Conservation (phyloP, 2,329 filamentous ascomycete genomes). For the Sclerotinia spermophila region DNA sequence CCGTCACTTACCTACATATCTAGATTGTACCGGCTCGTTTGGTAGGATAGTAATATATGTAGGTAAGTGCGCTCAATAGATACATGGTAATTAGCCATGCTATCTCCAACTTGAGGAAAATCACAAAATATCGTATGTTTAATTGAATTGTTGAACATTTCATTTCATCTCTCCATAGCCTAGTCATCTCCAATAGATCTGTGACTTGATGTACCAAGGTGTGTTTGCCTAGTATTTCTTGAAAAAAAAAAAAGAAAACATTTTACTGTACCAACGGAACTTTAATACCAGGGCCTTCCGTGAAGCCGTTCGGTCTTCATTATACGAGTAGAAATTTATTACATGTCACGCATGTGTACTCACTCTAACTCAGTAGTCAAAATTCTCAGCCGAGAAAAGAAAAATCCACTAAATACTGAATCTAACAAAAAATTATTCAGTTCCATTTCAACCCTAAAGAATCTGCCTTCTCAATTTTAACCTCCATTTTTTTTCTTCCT, state of each 20-base stretch:
- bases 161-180: too few relatives aligned
- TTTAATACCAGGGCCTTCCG: neutral
- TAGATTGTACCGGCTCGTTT: too few relatives aligned
- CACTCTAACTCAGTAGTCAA: neutral
- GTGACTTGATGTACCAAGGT: too few relatives aligned
- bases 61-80: too few relatives aligned
- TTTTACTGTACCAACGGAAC: constrained; percentile 3
- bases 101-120: neutral
- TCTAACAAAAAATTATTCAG: constrained; percentile 14
- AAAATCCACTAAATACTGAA: constrained; percentile 17
- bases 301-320: neutral
- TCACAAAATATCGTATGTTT: neutral
- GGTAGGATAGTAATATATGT: too few relatives aligned
- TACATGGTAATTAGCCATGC: too few relatives aligned
- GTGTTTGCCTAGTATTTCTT: too few relatives aligned
- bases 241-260: too few relatives aligned
- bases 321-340: neutral
- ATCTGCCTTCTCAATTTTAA: constrained; percentile 4
- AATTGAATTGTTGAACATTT: too few relatives aligned
- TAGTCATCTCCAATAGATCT: too few relatives aligned
- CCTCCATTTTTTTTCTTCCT: neutral
- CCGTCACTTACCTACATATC: too few relatives aligned
- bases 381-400: constrained; percentile 16
- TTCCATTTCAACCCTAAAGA: constrained; percentile 7
- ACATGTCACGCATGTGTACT: too few relatives aligned